These are phyloP conservation scores for Mucor mucedo DNA, from an alignment of 371 early-diverging fungal genomes.

Conservation along the genomic window DNA sequence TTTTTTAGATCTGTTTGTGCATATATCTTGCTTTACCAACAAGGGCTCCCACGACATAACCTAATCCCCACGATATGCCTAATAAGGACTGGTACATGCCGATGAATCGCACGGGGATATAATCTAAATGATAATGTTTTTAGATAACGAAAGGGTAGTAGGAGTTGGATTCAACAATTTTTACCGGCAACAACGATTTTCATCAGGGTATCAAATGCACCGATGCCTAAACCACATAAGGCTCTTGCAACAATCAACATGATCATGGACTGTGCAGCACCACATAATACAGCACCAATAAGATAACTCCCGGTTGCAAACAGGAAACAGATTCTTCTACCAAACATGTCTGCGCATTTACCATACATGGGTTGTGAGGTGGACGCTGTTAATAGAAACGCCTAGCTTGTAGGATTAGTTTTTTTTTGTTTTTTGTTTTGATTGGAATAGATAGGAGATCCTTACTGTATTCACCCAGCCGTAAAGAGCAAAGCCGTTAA, in stretches of 20 bases:
- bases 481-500: conserved; percentile 45
- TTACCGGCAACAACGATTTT: conserved; percentile 77
- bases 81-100: conserved; percentile 58
- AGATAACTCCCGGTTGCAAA: conserved; percentile 66
- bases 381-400: conserved; percentile 50
- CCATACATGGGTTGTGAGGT: conserved; percentile 70
- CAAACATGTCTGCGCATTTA: conserved; percentile 71
- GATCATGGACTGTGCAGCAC: conserved; percentile 67
- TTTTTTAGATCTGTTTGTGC: too few species aligned
- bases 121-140: conserved; percentile 19
- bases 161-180: conserved; percentile 8
- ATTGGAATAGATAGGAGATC: background rate
- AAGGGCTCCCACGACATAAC: conserved; percentile 63
- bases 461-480: conserved; percentile 49
- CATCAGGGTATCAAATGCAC: conserved; percentile 68
- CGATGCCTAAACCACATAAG: conserved; percentile 75
- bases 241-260: conserved; percentile 72
- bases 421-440: too few species aligned
- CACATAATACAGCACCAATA: conserved; percentile 70
- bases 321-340: conserved; percentile 64
- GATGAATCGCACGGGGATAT: conserved; percentile 63
- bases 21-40: conserved; percentile 52
- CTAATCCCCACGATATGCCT: conserved; percentile 60
- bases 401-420: conserved; percentile 15
- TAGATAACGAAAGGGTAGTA: too few species aligned